Evolutionary conservation across 352 stramenopile genomes (phyloP).

Genomic region (Phytophthora sp.): DNA sequence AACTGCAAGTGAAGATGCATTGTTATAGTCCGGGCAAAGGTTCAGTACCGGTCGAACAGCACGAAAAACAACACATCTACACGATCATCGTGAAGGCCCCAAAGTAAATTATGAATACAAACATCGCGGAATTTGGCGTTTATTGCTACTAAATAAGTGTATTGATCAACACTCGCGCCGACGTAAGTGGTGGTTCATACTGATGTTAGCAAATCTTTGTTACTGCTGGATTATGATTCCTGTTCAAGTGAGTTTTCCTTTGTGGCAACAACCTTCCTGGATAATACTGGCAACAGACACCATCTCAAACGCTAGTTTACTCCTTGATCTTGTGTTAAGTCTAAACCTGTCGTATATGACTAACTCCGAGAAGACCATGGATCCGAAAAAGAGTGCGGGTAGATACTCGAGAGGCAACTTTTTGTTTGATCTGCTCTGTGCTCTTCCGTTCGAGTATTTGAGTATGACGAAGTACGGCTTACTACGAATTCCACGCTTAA

Average conservation of each 20-base stretch:
- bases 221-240: slow-evolving; percentile 59
- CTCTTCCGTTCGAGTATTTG: slow-evolving; percentile 47
- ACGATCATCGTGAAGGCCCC: background rate
- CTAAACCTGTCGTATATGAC: slow-evolving; percentile 52
- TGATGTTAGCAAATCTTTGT: slow-evolving; percentile 24
- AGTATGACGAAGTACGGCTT: slow-evolving; percentile 19
- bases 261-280: slow-evolving; percentile 34
- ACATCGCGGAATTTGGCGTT: background rate
- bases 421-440: slow-evolving; percentile 44
- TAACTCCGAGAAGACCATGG: slow-evolving; percentile 58
- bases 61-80: background rate
- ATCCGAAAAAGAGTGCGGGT: slow-evolving; percentile 36
- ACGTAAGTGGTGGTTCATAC: slow-evolving; percentile 51
- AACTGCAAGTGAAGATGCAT: background rate
- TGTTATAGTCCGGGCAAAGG: background rate
- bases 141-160: slow-evolving; percentile 5
- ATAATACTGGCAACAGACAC: slow-evolving; percentile 28
- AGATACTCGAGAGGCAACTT: slow-evolving; percentile 43
- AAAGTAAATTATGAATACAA: background rate
- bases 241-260: slow-evolving; percentile 49
- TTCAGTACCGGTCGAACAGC: background rate
- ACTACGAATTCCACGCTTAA: slow-evolving; percentile 40
- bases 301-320: slow-evolving; percentile 36
- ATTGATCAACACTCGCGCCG: slow-evolving; percentile 48
- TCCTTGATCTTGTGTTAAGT: slow-evolving; percentile 53